Conservation (phyloP, 805 yeast species). For the Hagleromyces aurorensis region DNA sequence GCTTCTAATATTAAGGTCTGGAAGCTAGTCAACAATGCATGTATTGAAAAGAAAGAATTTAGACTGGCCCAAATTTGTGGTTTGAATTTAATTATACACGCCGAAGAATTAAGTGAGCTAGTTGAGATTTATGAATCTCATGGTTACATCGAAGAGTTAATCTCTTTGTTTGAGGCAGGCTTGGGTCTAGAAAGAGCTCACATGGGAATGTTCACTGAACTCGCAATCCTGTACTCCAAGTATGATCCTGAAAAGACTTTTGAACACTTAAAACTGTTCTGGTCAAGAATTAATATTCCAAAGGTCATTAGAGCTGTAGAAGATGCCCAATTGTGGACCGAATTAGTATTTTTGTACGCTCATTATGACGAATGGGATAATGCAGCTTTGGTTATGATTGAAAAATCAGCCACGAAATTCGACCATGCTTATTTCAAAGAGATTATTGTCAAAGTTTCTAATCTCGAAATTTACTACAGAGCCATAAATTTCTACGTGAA, state of each 20-base stretch:
- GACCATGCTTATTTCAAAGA: constrained; percentile 94
- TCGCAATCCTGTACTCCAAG: constrained; percentile 84
- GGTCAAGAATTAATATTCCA: constrained; percentile 97
- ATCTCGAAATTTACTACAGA: constrained; percentile 93
- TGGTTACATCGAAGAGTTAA: constrained; percentile 88
- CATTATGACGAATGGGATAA: constrained; percentile 99
- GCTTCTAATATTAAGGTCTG: constrained; percentile 90
- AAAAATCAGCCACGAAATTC: constrained; percentile 84
- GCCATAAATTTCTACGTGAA: constrained; percentile 91
- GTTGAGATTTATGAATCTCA: constrained; percentile 79
- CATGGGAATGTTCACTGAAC: constrained; percentile 99
- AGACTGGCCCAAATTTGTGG: constrained; percentile 98
- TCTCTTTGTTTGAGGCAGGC: constrained; percentile 90
- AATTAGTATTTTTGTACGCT: constrained; percentile 89
- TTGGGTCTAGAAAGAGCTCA: constrained; percentile 96
- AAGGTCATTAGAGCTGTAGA: constrained; percentile 93
- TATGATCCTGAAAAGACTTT: constrained; percentile 83
- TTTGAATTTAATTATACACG: constrained; percentile 91
- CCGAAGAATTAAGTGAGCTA: constrained; percentile 89
- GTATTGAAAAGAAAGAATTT: constrained; percentile 91
- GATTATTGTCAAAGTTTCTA: constrained; percentile 87
- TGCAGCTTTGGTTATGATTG: constrained; percentile 95
- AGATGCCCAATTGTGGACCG: constrained; percentile 92
- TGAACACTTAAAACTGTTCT: constrained; percentile 95
- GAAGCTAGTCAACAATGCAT: constrained; percentile 96